Conservation (phyloP, 208 protist species). For the Wallacemonas sp. region DNA sequence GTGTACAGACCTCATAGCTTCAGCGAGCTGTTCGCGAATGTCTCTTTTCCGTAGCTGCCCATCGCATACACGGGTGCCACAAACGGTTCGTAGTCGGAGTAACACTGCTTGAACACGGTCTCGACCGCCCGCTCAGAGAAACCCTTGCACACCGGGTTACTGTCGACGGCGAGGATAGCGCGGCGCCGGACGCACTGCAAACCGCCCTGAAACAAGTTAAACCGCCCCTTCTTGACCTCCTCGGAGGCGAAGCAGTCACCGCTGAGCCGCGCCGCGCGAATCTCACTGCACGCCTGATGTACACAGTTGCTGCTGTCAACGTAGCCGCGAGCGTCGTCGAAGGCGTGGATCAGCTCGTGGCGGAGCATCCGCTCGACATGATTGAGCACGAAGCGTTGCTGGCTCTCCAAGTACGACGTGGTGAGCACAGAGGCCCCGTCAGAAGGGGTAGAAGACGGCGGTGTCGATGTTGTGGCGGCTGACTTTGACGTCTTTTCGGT, state of each 20-base stretch:
- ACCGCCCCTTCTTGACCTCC: slow-evolving; percentile 71
- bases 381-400: slow-evolving; percentile 23
- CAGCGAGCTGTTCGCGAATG: slow-evolving; percentile 38
- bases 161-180: slow-evolving; percentile 84
- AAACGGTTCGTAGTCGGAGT: slow-evolving; percentile 91
- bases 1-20: slow-evolving; percentile 11
- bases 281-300: slow-evolving; percentile 95
- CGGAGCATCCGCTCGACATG: slow-evolving; percentile 81
- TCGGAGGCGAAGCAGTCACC: slow-evolving; percentile 88
- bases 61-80: slow-evolving; percentile 78
- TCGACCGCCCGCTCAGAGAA: slow-evolving; percentile 86
- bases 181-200: slow-evolving; percentile 88
- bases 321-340: slow-evolving; percentile 89
- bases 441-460: too few relatives aligned
- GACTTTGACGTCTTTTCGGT: too few relatives aligned
- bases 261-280: slow-evolving; percentile 92
- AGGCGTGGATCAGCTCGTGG: slow-evolving; percentile 95
- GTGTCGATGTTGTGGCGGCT: too few relatives aligned
- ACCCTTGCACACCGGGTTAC: slow-evolving; percentile 81
- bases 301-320: slow-evolving; percentile 87
- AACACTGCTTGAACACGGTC: slow-evolving; percentile 71
- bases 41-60: slow-evolving; percentile 73
- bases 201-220: slow-evolving; percentile 61
- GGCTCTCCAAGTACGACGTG: slow-evolving; percentile 18
- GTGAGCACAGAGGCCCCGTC: too few relatives aligned